Evolutionary conservation across 2,329 filamentous ascomycete species (phyloP).

Genomic region (Lithohypha guttulata): DNA sequence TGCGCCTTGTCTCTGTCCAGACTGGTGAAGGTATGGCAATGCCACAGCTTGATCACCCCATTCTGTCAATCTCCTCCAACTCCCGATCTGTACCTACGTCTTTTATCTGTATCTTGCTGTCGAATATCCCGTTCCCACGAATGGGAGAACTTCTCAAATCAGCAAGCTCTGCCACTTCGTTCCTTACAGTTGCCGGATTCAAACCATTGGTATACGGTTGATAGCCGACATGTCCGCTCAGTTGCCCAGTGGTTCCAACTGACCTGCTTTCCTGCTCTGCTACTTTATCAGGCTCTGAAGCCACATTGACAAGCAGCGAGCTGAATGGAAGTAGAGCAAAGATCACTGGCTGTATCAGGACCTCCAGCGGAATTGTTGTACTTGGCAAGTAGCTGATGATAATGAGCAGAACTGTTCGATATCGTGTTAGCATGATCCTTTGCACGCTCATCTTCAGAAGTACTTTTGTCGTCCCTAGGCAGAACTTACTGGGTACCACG

Average conservation of each 20-base stretch:
- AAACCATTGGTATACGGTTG: background rate
- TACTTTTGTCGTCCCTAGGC: background rate
- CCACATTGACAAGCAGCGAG: background rate
- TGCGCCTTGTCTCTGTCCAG: too few relatives aligned
- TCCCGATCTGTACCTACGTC: background rate
- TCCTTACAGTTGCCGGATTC: background rate
- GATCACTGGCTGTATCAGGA: constrained; percentile 3
- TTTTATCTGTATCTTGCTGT: background rate
- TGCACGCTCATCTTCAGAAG: background rate
- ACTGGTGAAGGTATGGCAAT: too few relatives aligned
- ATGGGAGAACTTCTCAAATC: background rate
- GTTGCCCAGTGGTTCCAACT: background rate
- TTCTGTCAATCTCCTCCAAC: constrained; percentile 2
- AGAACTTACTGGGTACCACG: constrained; percentile 5
- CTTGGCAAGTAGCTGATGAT: background rate
- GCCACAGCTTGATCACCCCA: too few relatives aligned
- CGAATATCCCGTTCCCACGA: background rate
- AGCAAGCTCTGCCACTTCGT: background rate
- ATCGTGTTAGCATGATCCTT: background rate
- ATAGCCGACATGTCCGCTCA: background rate
- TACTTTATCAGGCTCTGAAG: background rate
- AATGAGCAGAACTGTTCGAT: constrained; percentile 1
- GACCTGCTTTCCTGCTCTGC: background rate
- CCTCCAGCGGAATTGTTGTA: background rate
- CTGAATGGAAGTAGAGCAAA: constrained; percentile 3